These are phyloP conservation scores for Podospora pseudopauciseta DNA, from an alignment of 495 filamentous ascomycete genomes.

Conservation along the genomic window DNA sequence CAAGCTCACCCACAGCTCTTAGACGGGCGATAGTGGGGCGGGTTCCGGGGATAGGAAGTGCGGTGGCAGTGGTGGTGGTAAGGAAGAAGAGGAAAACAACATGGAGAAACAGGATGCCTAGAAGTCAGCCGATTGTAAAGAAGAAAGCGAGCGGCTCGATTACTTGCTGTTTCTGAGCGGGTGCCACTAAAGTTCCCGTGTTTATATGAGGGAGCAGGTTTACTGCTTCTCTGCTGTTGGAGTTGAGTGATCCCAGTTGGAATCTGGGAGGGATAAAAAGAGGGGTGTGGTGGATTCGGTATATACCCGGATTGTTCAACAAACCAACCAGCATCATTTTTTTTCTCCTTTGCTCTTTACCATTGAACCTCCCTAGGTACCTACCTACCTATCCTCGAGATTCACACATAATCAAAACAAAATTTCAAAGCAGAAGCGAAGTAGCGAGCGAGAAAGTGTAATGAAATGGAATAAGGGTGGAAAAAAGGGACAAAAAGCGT, in stretches of 20 bases:
- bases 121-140: neutral
- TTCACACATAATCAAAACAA: neutral
- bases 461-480: neutral
- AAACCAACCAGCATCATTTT: neutral
- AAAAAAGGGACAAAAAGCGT: constrained; percentile 1
- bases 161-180: constrained; percentile 24
- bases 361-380: neutral
- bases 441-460: neutral
- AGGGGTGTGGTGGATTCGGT: neutral
- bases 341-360: neutral
- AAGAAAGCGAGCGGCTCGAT: constrained; percentile 13
- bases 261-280: neutral
- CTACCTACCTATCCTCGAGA: neutral
- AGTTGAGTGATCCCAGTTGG: neutral
- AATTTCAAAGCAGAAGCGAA: neutral
- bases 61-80: neutral
- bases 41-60: neutral
- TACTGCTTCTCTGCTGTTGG: neutral
- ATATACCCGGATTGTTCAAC: constrained; percentile 7
- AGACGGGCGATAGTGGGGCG: constrained; percentile 19
- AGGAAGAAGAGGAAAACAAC: neutral
- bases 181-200: constrained; percentile 7
- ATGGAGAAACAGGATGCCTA: neutral
- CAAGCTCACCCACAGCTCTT: constrained; percentile 45
- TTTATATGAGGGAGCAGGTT: neutral